Conservation (phyloP, 1,139 yeast genomes). For the Saccharomyces hybrid region DNA sequence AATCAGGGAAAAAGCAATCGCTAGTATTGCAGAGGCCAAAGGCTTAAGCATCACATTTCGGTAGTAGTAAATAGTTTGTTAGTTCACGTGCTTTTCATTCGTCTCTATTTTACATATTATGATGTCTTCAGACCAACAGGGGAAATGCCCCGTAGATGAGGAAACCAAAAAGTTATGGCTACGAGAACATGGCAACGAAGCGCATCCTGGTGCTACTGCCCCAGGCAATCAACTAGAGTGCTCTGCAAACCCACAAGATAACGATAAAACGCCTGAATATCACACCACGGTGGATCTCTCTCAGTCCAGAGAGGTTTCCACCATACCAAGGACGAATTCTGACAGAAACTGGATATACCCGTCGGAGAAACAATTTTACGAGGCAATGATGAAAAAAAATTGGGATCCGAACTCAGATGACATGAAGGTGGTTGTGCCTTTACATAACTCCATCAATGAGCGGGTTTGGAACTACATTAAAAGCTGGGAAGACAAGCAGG, state of each 20-base stretch:
- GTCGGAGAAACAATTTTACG: constrained; percentile 87
- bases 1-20: background rate
- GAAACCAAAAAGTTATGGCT: constrained; percentile 51
- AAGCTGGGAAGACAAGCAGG: constrained; percentile 67
- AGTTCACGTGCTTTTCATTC: background rate
- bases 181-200: constrained; percentile 2
- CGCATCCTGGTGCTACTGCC: constrained; percentile 2
- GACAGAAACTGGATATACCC: constrained; percentile 85
- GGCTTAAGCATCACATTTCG: background rate
- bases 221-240: constrained; percentile 20
- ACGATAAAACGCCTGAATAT: constrained; percentile 13
- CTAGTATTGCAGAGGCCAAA: background rate
- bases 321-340: constrained; percentile 73
- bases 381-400: constrained; percentile 86
- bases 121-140: constrained; percentile 18
- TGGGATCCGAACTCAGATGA: constrained; percentile 79
- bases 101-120: background rate
- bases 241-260: constrained; percentile 7
- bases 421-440: constrained; percentile 87
- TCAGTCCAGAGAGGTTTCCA: constrained; percentile 65
- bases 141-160: constrained; percentile 63
- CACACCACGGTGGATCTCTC: constrained; percentile 41
- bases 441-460: constrained; percentile 91
- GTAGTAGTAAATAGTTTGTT: background rate
- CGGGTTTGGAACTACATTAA: constrained; percentile 82